Evolutionary conservation across 1,284 basidiomycete species (phyloP), one percentile per base, ranked within the genome.

Genomic region (Trichosporon faecale): DNA sequence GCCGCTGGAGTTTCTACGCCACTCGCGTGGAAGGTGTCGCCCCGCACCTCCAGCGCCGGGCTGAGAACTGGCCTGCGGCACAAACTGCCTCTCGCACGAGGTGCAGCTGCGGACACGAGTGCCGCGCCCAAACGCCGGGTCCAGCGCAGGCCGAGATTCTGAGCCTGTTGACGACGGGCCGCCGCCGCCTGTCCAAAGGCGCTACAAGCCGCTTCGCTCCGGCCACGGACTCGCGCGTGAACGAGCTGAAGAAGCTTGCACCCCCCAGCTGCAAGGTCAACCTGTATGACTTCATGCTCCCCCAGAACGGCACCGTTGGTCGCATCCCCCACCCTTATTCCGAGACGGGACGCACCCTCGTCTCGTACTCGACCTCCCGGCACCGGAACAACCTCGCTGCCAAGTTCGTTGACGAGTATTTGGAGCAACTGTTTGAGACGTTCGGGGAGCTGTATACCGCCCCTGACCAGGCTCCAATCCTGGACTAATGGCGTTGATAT

Each of bases 281-380:
- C 16, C 63, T 64, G 12, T 4, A 44, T 3, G 23, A 23, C 63
- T 64, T 64, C 63, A 64, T 64, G 63, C 63, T 64, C 3, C 63
- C 63, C 4, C 37, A 25, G 6, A 44, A 64, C 63, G 63, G 63
- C 63, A 64, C 63, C 1, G 63, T 64, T 4, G 63, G 63, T 9
- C 35, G 37, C 11, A 23, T 64, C 35, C 63, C 63, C 7, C 21
- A 8, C 11, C 61, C 61, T 11, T 63, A 23, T n/a, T n/a, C n/a
- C 3, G 31, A 14, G 2, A 40, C n/a, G 3, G 35, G 35, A 4
- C 37, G 25, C 23, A 25, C 63, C 2, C 23, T 27, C 14, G 14
- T 4, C 33, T 1, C 35, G 21, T 37, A 40, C 35, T 27, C 37
- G 63, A 44, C 6, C 12, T 37, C 35, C 5, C 16, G 37, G 25